Evolutionary conservation across 495 filamentous ascomycete species (phyloP), one percentile per base, ranked within the genome.

Genomic region (Xylaria acuta): DNA sequence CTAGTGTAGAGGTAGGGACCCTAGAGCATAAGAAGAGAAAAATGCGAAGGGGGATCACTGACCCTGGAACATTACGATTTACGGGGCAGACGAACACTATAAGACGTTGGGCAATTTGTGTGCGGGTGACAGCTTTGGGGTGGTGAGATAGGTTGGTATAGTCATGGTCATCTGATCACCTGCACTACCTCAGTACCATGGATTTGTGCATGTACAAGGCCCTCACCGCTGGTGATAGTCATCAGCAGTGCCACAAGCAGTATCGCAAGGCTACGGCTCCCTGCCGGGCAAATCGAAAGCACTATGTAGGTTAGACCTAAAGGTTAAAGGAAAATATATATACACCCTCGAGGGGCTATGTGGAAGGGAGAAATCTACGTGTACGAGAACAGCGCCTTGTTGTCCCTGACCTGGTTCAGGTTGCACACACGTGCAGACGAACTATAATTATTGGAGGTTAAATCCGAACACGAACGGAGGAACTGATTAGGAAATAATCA

Each of bases 81-180:
- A 22, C 16, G 11, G 56, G 56, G 25, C 53, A 25, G 53, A 18
- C 30, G 25, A 54, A 54, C 12, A 54, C 22, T 56, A 56, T 53
- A 53, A 47, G 25, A 11, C 16, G 51, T 54, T 51, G 11, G 8
- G 7, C 6, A 18, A 30, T 56, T 9, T 32, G 53, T 12, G 27
- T 32, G 27, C 27, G 25, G 27, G 27, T 56, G 53, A 32, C 53
- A 18, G 2, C 53, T 53, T 25, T 14, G 49, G 49, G 51, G n/a
- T 30, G 25, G 12, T 59, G 56, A 38, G 56, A 59, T 36, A 56
- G 16, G 11, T 18, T 1, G 34, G 32, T 22, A 60, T 38, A 38
- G 58, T 69, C 56, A 60, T 51, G 43, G 68, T 70, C 68, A 70
- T 70, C 45, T 70, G 68, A 70, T 53, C 58, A 63, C n/a, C 59